Conservation (phyloP, 2,329 filamentous ascomycete species). For the Monosporascus sp. region DNA sequence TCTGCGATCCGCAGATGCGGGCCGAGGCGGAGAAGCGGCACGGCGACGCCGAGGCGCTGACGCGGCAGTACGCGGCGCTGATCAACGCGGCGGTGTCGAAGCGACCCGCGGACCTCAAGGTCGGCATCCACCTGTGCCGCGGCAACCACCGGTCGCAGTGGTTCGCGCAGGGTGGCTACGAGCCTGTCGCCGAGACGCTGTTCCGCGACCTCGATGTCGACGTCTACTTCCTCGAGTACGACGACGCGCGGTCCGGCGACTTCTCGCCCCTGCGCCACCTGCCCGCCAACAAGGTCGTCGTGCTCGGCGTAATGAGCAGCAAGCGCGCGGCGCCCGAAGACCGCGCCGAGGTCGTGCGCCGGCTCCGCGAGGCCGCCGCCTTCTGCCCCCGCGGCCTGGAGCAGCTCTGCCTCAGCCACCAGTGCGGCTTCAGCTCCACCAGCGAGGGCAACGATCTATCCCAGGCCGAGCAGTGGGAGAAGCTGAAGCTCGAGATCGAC, state of each 20-base stretch:
- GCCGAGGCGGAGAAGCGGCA: conserved; percentile 45
- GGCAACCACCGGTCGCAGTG: conserved; percentile 52
- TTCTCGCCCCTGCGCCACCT: conserved; percentile 50
- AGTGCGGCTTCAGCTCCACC: conserved; percentile 53
- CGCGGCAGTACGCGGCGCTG: conserved; percentile 45
- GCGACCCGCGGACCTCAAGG: conserved; percentile 47
- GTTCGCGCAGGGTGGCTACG: conserved; percentile 54
- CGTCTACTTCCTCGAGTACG: conserved; percentile 55
- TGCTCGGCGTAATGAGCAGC: conserved; percentile 49
- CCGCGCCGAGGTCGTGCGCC: conserved; percentile 30
- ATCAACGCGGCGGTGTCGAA: conserved; percentile 50
- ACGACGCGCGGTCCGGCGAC: conserved; percentile 50
- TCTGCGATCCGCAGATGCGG: conserved; percentile 52
- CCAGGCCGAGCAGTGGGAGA: conserved; percentile 53
- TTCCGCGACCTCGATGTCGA: conserved; percentile 52
- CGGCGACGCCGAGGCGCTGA: conserved; percentile 41
- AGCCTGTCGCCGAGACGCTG: conserved; percentile 51
- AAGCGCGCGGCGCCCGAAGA: conserved; percentile 54
- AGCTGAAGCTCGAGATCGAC: conserved; percentile 47
- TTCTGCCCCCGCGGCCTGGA: conserved; percentile 46
- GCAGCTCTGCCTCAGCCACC: conserved; percentile 51
- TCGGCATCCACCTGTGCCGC: conserved; percentile 52
- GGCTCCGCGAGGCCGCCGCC: conserved; percentile 38
- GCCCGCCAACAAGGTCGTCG: conserved; percentile 48
- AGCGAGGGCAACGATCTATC: conserved; percentile 51